Base-by-base conservation (phyloP, 345 rosid genomes). In the Firmiana major region DNA sequence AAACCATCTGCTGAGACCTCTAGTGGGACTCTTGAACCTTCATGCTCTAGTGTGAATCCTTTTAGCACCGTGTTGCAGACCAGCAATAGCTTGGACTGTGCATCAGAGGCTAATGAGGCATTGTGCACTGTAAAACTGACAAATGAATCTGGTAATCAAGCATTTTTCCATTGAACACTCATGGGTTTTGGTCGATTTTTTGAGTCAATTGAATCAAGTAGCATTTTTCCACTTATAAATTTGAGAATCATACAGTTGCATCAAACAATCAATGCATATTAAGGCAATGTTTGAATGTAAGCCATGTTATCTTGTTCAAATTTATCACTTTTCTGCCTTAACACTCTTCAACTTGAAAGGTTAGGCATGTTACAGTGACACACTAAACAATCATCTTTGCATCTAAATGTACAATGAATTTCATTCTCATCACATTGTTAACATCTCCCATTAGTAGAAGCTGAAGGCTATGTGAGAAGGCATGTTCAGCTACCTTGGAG, bases 121-220 rank as follows among this genome's bases (percentile, higher is more conserved):
- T 74, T 15, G 24, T 55, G 53, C 19, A 17, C 60, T 45, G 13
- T 45, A 63, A 45, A 49, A 55, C 46, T 2, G 49, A 51, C 72
- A 72, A 24, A 31, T 17, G 54, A 59, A 78, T 31, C 78, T 12
- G 82, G 82, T 85, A 80, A 72, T 26, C 45, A 12, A 7, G 24
- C 45, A 22, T 43, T 68, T 65, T 9, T 48, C 46, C 58, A 36
- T 67, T 38, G 49, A 38, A 31, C 36, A 21, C 15, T 71, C 0
- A 3, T 11, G 2, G 1, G 7, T 21, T 54, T 9, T 53, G 46
- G 54, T 7, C 65, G 55, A 34, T 26, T 72, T 63, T 26, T 71
- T 6, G 13, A 78, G 43, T 42, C 74, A 12, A 73, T 71, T 63
- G 26, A 48, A 26, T 60, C n/a, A 42, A 19, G 17, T 24, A 45